Base-by-base conservation (phyloP, 768 basidiomycete species). In the Mycena sanguinolenta region DNA sequence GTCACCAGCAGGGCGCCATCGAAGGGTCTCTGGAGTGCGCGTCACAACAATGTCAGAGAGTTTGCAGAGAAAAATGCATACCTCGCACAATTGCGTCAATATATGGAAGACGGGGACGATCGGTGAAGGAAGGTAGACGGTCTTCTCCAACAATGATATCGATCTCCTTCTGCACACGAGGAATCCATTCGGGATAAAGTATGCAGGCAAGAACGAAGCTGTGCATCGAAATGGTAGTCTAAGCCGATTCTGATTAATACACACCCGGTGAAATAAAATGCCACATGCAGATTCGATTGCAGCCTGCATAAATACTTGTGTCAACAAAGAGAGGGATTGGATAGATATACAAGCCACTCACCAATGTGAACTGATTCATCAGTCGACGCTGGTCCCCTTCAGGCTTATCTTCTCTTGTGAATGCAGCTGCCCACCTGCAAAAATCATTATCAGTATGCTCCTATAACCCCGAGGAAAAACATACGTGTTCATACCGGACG, bases 81-180 rank as follows among this genome's bases (percentile, higher is more conserved):
- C n/a, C n/a, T n/a, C n/a, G n/a, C n/a, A n/a, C n/a, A n/a, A n/a
- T n/a, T n/a, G n/a, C 67, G 19, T 60, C 65, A 59, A 63, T 25
- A 59, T 66, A 70, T n/a, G 69, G 69, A 42, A 70, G 69, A 23
- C 28, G 57, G 5, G 54, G 60, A 34, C 69, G 61, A 58, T 69
- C 65, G 13, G 46, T 62, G 60, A 70, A 60, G 23, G 54, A 30
- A 27, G 67, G 50, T 16, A 61, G 34, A 61, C 59, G 53, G 32
- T 65, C 44, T 50, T 60, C 53, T 61, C 66, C 67, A 63, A 65
- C 67, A 66, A 73, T 70, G 63, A 62, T 52, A 53, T 67, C 65
- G 32, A 68, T 55, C 52, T 72, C 61, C 25, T 23, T 38, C 63
- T 64, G 63, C 53, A 53, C 63, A 38, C 52, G 52, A 27, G 52